These are phyloP conservation scores for Lachnellula arida DNA, from an alignment of 2,329 filamentous ascomycete genomes.

Conservation along the genomic window DNA sequence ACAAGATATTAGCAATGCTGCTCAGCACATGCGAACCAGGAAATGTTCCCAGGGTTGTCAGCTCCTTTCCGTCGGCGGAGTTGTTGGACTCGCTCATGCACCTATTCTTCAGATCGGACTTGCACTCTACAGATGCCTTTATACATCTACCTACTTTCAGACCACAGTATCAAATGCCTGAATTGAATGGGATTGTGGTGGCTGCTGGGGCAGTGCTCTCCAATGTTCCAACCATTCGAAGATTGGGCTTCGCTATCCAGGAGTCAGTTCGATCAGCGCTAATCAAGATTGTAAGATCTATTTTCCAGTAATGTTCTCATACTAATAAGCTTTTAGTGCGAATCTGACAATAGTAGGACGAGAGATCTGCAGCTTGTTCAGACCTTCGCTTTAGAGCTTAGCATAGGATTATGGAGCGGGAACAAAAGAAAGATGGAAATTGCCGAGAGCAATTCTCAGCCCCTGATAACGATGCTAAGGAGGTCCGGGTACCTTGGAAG, in stretches of 20 bases:
- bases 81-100: constrained; percentile 18
- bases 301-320: neutral
- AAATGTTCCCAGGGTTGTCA: constrained; percentile 7
- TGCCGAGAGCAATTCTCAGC: constrained; percentile 43
- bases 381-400: constrained; percentile 44
- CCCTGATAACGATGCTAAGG: constrained; percentile 39
- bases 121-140: constrained; percentile 14
- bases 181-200: constrained; percentile 11
- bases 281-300: constrained; percentile 1
- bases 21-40: constrained; percentile 5
- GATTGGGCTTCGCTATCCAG: constrained; percentile 24
- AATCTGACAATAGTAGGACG: constrained; percentile 45
- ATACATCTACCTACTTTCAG: constrained; percentile 18
- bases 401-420: constrained; percentile 55
- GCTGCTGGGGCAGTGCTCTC: constrained; percentile 17
- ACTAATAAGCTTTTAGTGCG: constrained; percentile 31
- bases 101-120: constrained; percentile 11
- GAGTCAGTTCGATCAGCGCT: constrained; percentile 18
- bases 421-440: constrained; percentile 57
- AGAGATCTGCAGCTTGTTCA: constrained; percentile 48
- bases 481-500: constrained; percentile 41
- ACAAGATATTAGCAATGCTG: constrained; percentile 21
- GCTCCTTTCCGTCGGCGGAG: constrained; percentile 20
- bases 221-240: constrained; percentile 12
- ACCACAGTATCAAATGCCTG: constrained; percentile 5